Evolutionary conservation across 139 green algal species (phyloP).

Genomic region (Pleodorina starrii): DNA sequence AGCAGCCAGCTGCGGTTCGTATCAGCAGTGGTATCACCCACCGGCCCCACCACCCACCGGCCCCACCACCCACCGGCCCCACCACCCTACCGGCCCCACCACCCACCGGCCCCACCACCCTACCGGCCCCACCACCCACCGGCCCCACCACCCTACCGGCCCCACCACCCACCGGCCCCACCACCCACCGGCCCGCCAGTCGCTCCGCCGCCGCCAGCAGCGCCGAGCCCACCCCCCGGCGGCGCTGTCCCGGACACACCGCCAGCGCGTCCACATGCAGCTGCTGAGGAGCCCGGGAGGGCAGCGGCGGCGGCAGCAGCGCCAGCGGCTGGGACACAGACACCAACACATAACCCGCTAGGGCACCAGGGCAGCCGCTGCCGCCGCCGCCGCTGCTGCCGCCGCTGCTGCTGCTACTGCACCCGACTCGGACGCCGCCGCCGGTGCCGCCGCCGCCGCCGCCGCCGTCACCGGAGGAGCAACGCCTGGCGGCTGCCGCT

Average conservation of each 20-base stretch:
- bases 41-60: too few relatives aligned
- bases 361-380: neutral
- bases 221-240: constrained; percentile 23
- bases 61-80: too few relatives aligned
- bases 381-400: neutral
- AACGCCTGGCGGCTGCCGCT: too few relatives aligned
- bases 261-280: constrained; percentile 51
- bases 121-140: too few relatives aligned
- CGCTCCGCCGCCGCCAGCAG: constrained; percentile 49
- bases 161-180: neutral
- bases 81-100: too few relatives aligned
- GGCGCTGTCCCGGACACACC: neutral
- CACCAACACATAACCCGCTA: constrained; percentile 48
- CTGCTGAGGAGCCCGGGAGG: constrained; percentile 6
- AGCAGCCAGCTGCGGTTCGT: too few relatives aligned
- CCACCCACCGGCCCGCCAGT: constrained; percentile 37
- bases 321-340: constrained; percentile 54
- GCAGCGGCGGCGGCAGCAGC: constrained; percentile 48
- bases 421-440: too few relatives aligned
- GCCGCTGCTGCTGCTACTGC: neutral
- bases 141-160: too few relatives aligned
- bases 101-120: too few relatives aligned
- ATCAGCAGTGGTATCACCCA: too few relatives aligned
- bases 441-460: neutral
- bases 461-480: neutral